Evolutionary conservation across 2,329 filamentous ascomycete species (phyloP).

Genomic region (Phialophora tarda): DNA sequence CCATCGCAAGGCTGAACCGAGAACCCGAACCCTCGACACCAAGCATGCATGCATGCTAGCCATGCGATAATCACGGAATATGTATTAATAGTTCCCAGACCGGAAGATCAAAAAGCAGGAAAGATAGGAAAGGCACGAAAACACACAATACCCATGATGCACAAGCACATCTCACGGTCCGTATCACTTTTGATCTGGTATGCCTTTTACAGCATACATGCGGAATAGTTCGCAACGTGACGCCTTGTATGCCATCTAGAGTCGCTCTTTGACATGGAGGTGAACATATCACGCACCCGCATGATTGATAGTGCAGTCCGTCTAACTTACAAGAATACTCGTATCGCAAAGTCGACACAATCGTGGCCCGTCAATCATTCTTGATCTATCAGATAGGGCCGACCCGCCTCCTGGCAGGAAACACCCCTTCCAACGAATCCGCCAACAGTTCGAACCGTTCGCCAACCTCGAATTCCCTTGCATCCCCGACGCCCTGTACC

Average conservation of each 20-base stretch:
- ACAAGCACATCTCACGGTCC: background rate
- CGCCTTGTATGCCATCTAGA: background rate
- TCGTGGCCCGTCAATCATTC: background rate
- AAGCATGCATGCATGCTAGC: background rate
- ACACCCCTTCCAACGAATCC: conserved; percentile 29
- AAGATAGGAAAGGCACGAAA: background rate
- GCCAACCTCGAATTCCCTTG: conserved; percentile 19
- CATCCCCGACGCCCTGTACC: background rate
- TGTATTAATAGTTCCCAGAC: background rate
- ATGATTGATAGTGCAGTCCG: background rate
- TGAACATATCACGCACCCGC: too few species aligned
- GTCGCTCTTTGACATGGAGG: background rate
- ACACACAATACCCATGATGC: background rate
- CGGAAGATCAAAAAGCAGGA: background rate
- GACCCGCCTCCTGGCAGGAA: conserved; percentile 14
- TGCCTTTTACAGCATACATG: background rate
- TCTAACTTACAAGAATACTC: background rate
- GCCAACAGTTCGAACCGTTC: conserved; percentile 35
- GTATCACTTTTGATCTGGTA: background rate
- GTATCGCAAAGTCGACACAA: background rate
- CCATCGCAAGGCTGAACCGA: background rate
- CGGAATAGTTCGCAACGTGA: background rate
- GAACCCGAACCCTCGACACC: background rate
- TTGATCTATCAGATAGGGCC: background rate
- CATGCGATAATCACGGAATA: background rate